Base-by-base conservation (phyloP, 306 rosid genomes). In the Bauhinia variegata region DNA sequence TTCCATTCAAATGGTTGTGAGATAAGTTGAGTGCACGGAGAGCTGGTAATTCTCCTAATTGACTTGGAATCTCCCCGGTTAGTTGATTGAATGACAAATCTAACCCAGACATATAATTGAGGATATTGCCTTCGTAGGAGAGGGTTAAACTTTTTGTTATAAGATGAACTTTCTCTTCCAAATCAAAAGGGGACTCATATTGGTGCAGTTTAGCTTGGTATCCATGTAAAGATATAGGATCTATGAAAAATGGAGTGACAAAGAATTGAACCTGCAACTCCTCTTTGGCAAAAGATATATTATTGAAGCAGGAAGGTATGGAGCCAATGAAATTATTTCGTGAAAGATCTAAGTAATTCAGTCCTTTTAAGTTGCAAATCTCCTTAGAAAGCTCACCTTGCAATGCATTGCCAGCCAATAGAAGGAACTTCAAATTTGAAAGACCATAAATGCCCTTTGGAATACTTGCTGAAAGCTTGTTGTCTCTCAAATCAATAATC, bases 21-120 rank as follows among this genome's bases (percentile, higher is more conserved):
- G 70, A 66, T 4, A 66, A 51, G 17, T 65, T 65, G 23, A 65
- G 2, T 1, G 60, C 60, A 37, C 0, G 36, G 33, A 65, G 51
- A 12, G 11, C 19, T 5, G 5, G 10, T 8, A 39, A 5, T 6
- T 66, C 2, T 17, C 71, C 71, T 10, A 65, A 1, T 12, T 50
- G 18, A 0, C 1, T 4, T 1, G 71, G 71, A 4, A 65, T 49
- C 6, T 32, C 14, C 17, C 70, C 50, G 1, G 7, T 32, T 9
- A 65, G 3, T 5, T 34, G 5, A 14, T 66, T 66, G 11, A 12
- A 1, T 13, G 51, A 50, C 4, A 66, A 7, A 66, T 66, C 71
- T 4, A 66, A 30, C 9, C 50, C 71, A 10, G 33, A 18, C 60
- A 49, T 65, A 18, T 7, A 15, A 8, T 49, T 11, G 4, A 65